Percentiles rank a stretch among this genome's conserved stretches.
phyloP scores from a whole-genome alignment of 345 rosid species.

The Citrus trifoliata region DNA sequence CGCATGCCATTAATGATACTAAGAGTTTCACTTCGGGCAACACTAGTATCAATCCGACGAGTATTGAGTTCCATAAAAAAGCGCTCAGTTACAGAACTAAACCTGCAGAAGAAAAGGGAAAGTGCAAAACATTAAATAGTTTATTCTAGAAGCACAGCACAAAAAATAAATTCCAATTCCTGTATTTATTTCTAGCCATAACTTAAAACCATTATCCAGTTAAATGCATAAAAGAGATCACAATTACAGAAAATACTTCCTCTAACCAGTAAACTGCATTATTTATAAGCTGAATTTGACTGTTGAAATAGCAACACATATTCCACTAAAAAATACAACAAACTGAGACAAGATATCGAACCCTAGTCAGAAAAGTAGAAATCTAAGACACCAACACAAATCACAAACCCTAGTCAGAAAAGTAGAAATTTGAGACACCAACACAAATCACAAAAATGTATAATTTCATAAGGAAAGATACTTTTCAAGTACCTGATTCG shows the following conservation, averaged over 20 bases:
- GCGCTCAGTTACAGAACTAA: slow-evolving; percentile 96
- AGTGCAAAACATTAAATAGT: slow-evolving; percentile 13
- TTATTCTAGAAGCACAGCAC: slow-evolving; percentile 2
- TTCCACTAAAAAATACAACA: neutral
- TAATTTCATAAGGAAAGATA: neutral
- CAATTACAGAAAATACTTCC: neutral
- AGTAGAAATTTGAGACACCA: neutral
- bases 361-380: neutral
- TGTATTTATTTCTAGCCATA: neutral
- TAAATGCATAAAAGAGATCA: neutral
- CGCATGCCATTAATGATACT: slow-evolving; percentile 99
- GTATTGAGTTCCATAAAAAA: slow-evolving; percentile 91
- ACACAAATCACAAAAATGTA: neutral
- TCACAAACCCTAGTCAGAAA: neutral
- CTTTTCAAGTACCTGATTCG: slow-evolving; percentile 66
- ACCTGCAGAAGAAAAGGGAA: slow-evolving; percentile 43
- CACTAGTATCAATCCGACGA: slow-evolving; percentile 79
- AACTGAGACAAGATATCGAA: neutral
- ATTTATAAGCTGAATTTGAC: neutral
- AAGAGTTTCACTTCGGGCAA: slow-evolving; percentile 88
- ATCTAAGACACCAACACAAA: neutral
- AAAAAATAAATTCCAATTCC: neutral
- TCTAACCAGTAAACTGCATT: neutral
- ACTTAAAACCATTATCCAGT: neutral
- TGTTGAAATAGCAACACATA: neutral